Conservation (phyloP, 441 rosid genomes). For the Brassica hybrid region DNA sequence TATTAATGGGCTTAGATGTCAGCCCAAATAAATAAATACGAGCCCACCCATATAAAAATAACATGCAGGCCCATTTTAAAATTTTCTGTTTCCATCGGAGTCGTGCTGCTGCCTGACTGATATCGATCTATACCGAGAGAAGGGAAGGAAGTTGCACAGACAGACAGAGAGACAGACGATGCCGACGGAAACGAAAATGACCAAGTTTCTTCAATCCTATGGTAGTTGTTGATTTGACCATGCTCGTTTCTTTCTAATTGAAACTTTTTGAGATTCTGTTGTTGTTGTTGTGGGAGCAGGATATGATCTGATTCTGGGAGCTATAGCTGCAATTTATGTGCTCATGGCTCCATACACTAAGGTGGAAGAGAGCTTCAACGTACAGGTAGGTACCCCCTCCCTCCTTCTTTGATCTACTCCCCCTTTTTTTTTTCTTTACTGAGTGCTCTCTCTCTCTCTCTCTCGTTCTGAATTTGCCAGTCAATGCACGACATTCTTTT, state of each 20-base stretch:
- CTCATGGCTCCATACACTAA: constrained; percentile 81
- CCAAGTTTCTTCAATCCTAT: constrained; percentile 48
- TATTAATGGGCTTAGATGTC: constrained; percentile 4
- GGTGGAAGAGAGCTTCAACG: constrained; percentile 97
- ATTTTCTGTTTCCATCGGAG: not conserved
- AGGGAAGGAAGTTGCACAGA: constrained; percentile 14
- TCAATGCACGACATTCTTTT: constrained; percentile 95
- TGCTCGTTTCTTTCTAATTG: not conserved
- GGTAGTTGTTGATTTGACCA: constrained; percentile 43
- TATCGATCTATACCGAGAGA: not conserved
- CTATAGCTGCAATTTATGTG: constrained; percentile 84
- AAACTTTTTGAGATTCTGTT: not conserved
- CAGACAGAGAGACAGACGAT: not conserved
- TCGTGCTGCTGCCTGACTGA: not conserved
- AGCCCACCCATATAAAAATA: not conserved
- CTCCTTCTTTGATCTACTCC: not conserved
- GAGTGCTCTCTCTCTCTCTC: not conserved
- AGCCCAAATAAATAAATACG: not conserved
- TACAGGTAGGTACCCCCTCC: constrained; percentile 58
- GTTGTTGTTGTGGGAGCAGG: constrained; percentile 48
- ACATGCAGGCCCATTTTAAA: constrained; percentile 2
- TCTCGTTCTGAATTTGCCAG: constrained; percentile 39
- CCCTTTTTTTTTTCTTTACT: not conserved
- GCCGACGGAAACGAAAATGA: constrained; percentile 48
- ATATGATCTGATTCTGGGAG: constrained; percentile 79